phyloP scores from a whole-genome alignment of 345 rosid species.

The Firmiana major region DNA sequence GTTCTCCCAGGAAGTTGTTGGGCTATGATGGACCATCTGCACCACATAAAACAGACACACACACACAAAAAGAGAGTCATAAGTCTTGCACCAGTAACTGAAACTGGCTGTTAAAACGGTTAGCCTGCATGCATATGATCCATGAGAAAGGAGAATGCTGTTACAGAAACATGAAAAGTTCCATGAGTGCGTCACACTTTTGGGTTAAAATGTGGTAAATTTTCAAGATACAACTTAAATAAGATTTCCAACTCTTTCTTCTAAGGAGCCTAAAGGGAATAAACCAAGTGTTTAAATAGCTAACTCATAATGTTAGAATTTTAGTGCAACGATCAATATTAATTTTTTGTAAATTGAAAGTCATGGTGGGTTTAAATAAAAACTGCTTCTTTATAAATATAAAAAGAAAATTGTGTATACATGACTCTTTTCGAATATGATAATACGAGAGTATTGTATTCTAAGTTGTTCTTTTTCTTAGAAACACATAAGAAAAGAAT shows the following conservation, averaged over 20 bases:
- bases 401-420: no score
- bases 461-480: no score
- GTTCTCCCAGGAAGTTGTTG: slow-evolving; percentile 91
- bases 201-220: background rate
- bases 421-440: no score
- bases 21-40: slow-evolving; percentile 93
- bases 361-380: no score
- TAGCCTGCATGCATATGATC: background rate
- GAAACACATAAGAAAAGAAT: no score
- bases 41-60: background rate
- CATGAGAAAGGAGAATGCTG: background rate
- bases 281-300: background rate
- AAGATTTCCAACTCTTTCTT: background rate
- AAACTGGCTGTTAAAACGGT: slow-evolving; percentile 15
- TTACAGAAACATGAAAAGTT: background rate
- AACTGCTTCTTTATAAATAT: no score
- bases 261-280: background rate
- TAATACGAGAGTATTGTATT: no score
- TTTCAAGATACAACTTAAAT: background rate
- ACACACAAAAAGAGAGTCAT: background rate
- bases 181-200: background rate
- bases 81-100: slow-evolving; percentile 11
- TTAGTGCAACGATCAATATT: no score
- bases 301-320: no score
- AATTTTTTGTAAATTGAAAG: no score